phyloP scores from a whole-genome alignment of 148 eudicot genomes.

The Vaccinium darrowii region DNA sequence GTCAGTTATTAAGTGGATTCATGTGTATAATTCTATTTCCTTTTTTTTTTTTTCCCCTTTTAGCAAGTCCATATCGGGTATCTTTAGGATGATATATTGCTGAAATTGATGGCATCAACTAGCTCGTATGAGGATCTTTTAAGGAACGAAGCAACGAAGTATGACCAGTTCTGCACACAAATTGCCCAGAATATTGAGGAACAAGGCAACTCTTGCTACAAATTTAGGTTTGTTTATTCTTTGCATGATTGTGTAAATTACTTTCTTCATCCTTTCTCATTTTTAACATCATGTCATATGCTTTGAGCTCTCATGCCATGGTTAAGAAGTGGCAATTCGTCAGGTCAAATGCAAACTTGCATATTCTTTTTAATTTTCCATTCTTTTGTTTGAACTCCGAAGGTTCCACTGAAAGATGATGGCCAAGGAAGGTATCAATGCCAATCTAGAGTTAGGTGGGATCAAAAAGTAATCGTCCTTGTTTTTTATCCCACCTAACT shows the following conservation, averaged over 20 bases:
- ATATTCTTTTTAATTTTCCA: not conserved
- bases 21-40: not conserved
- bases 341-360: not conserved
- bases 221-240: constrained; percentile 59
- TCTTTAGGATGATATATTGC: constrained; percentile 86
- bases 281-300: not conserved
- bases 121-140: constrained; percentile 97
- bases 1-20: not conserved
- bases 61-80: not conserved
- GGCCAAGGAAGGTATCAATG: not conserved
- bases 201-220: constrained; percentile 75
- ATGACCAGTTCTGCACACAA: constrained; percentile 71
- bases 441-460: not conserved
- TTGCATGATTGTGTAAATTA: not conserved
- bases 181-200: constrained; percentile 77
- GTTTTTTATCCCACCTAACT: not conserved
- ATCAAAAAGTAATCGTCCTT: too few species aligned
- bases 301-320: not conserved
- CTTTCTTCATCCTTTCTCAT: not conserved
- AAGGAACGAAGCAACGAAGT: constrained; percentile 81
- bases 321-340: constrained; percentile 6
- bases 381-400: not conserved
- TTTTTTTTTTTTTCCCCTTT: not conserved
- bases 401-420: not conserved
- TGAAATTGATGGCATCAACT: constrained; percentile 85